These are phyloP conservation scores for Cercospora sesami DNA, from an alignment of 2,329 filamentous ascomycete species.

Conservation along the genomic window DNA sequence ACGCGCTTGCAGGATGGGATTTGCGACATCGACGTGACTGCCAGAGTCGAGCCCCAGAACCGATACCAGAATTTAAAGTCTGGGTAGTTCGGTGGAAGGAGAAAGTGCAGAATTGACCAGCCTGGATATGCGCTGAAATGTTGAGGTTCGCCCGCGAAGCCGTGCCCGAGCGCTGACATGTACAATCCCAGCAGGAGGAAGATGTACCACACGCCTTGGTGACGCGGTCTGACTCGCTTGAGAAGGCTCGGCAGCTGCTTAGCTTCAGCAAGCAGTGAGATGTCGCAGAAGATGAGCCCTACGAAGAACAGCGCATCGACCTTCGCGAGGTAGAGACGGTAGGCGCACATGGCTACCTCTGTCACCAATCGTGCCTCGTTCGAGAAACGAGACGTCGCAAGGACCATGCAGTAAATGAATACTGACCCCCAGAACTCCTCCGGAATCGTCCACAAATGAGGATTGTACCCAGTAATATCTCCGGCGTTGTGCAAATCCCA, in stretches of 20 bases:
- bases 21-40: conserved; percentile 57
- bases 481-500: conserved; percentile 54
- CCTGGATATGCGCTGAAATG: conserved; percentile 14
- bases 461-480: conserved; percentile 52
- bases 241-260: conserved; percentile 7
- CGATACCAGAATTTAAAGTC: conserved; percentile 33
- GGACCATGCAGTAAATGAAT: conserved; percentile 57
- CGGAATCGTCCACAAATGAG: conserved; percentile 64
- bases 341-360: conserved; percentile 52
- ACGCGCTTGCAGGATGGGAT: conserved; percentile 58
- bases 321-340: conserved; percentile 66
- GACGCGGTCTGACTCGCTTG: background rate
- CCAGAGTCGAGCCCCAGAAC: conserved; percentile 52
- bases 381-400: conserved; percentile 58
- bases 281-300: conserved; percentile 62
- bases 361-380: conserved; percentile 40
- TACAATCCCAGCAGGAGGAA: conserved; percentile 56
- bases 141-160: conserved; percentile 56
- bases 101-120: conserved; percentile 53
- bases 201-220: conserved; percentile 50
- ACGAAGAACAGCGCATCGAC: conserved; percentile 62
- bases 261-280: conserved; percentile 52
- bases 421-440: conserved; percentile 65
- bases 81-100: conserved; percentile 41
- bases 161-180: conserved; percentile 38